Conservation (phyloP, 805 yeast genomes). For the Wilhelminamyces savonicus region DNA sequence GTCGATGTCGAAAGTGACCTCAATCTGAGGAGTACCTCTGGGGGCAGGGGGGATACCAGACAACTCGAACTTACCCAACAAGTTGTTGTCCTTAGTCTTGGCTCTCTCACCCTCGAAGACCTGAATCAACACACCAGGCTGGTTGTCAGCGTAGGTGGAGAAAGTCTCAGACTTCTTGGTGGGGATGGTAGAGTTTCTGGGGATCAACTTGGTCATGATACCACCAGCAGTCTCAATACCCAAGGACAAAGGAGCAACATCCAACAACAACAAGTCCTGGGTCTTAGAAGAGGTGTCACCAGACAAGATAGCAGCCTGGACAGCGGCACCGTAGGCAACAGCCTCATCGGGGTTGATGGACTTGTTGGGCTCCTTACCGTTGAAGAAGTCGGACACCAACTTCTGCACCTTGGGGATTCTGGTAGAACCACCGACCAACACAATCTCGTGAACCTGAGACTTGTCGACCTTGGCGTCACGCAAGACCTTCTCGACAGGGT, state of each 20-base stretch:
- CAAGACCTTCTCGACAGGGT: constrained; percentile 93
- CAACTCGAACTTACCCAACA: constrained; percentile 94
- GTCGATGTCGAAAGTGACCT: constrained; percentile 94
- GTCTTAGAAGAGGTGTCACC: constrained; percentile 97
- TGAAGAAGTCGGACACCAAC: constrained; percentile 92
- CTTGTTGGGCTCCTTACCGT: constrained; percentile 95
- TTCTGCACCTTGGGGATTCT: constrained; percentile 97
- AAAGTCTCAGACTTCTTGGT: constrained; percentile 95
- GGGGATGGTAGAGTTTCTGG: constrained; percentile 97
- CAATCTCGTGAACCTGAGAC: constrained; percentile 86
- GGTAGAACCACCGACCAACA: constrained; percentile 95
- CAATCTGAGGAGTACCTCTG: constrained; percentile 98
- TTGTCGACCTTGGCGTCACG: constrained; percentile 87
- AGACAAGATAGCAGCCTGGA: constrained; percentile 93
- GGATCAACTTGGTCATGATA: constrained; percentile 96
- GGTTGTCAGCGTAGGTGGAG: constrained; percentile 97
- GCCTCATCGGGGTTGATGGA: constrained; percentile 98
- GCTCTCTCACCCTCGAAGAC: constrained; percentile 99
- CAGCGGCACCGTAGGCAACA: constrained; percentile 99
- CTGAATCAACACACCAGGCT: constrained; percentile 97
- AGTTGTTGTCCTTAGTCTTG: constrained; percentile 90
- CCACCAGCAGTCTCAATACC: constrained; percentile 99
- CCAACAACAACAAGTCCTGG: constrained; percentile 88
- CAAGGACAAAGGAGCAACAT: constrained; percentile 94
- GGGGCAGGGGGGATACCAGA: constrained; percentile 98